These are phyloP conservation scores for Paramecium octaurelia DNA, from an alignment of 73 alveolate genomes.

Conservation along the genomic window DNA sequence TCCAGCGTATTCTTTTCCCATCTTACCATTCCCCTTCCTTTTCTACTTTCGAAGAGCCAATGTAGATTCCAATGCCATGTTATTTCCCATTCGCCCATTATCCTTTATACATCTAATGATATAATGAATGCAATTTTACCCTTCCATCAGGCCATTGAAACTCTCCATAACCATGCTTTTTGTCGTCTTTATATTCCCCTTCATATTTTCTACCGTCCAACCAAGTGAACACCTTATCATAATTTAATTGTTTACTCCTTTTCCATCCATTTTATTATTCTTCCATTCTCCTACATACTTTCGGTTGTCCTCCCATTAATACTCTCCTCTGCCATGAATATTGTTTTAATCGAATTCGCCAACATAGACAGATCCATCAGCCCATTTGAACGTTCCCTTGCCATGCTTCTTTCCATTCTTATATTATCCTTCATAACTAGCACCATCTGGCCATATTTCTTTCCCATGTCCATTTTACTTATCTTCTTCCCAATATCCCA, in stretches of 20 bases:
- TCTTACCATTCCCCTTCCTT: constrained; percentile 66
- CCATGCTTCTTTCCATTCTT: constrained; percentile 73
- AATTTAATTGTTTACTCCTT: constrained; percentile 49
- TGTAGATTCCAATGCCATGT: constrained; percentile 56
- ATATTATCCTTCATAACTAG: constrained; percentile 71
- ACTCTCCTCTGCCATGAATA: constrained; percentile 74
- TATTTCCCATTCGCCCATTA: constrained; percentile 58
- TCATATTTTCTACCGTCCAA: constrained; percentile 74
- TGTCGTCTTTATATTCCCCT: constrained; percentile 75
- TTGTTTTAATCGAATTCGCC: constrained; percentile 74
- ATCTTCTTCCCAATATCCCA: constrained; percentile 75
- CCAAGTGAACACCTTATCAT: constrained; percentile 65
- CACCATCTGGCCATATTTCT: constrained; percentile 78
- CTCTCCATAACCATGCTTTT: constrained; percentile 76
- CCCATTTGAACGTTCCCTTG: constrained; percentile 69
- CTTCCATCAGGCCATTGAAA: constrained; percentile 88
- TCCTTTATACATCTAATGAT: constrained; percentile 51
- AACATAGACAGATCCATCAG: constrained; percentile 70
- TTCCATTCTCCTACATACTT: constrained; percentile 77
- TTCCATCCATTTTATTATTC: constrained; percentile 79
- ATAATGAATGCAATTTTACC: not conserved
- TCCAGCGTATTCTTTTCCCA: constrained; percentile 65
- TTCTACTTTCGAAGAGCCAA: constrained; percentile 46
- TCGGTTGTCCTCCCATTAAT: constrained; percentile 80
- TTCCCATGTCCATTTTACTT: constrained; percentile 75